A percentile compares a stretch with the other conserved stretches of the same genome.
phyloP scores from a whole-genome alignment of 78 protist genomes.

The Dictyostelium capitatum region DNA sequence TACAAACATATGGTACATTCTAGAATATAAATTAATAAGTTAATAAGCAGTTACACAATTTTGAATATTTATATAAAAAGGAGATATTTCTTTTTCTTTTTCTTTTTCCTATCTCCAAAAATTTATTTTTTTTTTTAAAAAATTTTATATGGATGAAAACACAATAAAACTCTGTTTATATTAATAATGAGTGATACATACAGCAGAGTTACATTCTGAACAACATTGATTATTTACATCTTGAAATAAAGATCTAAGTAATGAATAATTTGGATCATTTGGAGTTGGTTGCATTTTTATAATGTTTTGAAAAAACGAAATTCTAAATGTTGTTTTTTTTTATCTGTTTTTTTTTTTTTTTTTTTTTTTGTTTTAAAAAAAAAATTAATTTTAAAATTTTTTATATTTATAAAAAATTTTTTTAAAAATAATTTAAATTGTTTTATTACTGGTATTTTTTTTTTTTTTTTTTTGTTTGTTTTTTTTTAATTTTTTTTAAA shows the following conservation, averaged over 20 bases:
- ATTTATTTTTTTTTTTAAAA: neutral
- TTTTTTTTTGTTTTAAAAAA: neutral
- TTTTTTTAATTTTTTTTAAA: too few relatives aligned
- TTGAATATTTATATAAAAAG: neutral
- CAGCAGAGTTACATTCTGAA: slow-evolving; percentile 66
- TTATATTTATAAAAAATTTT: too few relatives aligned
- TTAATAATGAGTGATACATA: slow-evolving; percentile 35
- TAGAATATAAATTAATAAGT: neutral
- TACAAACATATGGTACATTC: slow-evolving; percentile 81
- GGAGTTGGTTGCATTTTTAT: slow-evolving; percentile 41
- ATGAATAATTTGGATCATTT: slow-evolving; percentile 15
- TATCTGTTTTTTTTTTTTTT: neutral
- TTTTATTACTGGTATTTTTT: too few relatives aligned
- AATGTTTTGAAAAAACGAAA: neutral
- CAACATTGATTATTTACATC: slow-evolving; percentile 60
- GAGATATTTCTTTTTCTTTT: neutral
- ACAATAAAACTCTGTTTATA: too few relatives aligned
- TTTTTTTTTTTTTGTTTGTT: too few relatives aligned
- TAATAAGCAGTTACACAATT: too few relatives aligned
- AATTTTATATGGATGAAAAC: too few relatives aligned
- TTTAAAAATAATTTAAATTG: too few relatives aligned
- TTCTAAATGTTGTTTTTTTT: neutral
- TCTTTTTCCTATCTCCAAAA: too few relatives aligned
- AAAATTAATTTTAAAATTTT: too few relatives aligned
- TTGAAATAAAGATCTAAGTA: slow-evolving; percentile 42